Conservation (phyloP, 2,329 filamentous ascomycete genomes). For the Paecilomyces variotii region DNA sequence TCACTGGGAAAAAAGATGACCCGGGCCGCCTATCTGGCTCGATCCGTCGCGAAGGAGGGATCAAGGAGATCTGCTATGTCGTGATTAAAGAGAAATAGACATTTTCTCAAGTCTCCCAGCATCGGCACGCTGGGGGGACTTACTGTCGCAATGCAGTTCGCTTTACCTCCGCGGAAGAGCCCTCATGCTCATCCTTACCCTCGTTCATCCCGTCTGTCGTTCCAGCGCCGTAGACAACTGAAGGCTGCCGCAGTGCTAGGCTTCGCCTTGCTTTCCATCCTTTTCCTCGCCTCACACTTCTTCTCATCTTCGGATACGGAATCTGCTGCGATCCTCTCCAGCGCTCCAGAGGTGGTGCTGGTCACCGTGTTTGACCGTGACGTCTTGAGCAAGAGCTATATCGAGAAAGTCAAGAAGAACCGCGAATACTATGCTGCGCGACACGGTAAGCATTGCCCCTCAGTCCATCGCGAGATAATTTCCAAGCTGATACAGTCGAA, state of each 20-base stretch:
- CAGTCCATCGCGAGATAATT: not conserved
- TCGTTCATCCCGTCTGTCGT: slow-evolving; percentile 35
- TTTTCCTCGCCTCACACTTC: slow-evolving; percentile 28
- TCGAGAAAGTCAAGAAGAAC: slow-evolving; percentile 70
- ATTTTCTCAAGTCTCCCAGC: slow-evolving; percentile 6
- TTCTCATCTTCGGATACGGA: slow-evolving; percentile 19
- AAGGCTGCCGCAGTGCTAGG: slow-evolving; percentile 51
- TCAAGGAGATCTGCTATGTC: not conserved
- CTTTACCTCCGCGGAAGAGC: slow-evolving; percentile 76
- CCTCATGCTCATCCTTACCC: slow-evolving; percentile 66
- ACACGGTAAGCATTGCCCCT: slow-evolving; percentile 58
- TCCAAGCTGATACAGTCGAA: slow-evolving; percentile 28
- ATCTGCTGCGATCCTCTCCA: slow-evolving; percentile 16
- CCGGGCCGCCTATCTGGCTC: not conserved
- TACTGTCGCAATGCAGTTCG: slow-evolving; percentile 65
- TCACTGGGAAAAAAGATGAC: not conserved
- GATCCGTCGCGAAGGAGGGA: not conserved
- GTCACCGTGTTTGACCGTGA: slow-evolving; percentile 75
- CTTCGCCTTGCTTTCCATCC: slow-evolving; percentile 20
- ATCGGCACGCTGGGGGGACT: slow-evolving; percentile 13
- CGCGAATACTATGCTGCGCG: slow-evolving; percentile 73
- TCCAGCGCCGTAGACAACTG: slow-evolving; percentile 53
- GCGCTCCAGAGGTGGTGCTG: slow-evolving; percentile 55
- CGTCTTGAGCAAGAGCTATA: slow-evolving; percentile 57
- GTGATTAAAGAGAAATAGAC: not conserved